phyloP scores from a whole-genome alignment of 257 asterid species.

The Rauvolfia tetraphylla region DNA sequence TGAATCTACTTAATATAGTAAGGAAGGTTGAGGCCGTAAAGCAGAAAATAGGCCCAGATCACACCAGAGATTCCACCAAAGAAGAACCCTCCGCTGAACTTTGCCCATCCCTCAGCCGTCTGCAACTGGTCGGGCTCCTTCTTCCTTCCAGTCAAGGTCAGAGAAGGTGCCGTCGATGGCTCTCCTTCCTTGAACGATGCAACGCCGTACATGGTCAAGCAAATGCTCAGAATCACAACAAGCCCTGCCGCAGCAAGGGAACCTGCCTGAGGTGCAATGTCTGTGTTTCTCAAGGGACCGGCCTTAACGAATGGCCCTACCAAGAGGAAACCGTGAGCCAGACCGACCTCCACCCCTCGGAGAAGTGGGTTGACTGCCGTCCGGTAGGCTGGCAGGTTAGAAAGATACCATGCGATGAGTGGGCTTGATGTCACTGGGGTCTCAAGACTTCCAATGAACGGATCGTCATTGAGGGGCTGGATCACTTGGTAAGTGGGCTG shows the following conservation, averaged over 20 bases:
- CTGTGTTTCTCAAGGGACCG: conserved; percentile 78
- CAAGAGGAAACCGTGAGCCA: conserved; percentile 83
- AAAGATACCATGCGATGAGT: conserved; percentile 86
- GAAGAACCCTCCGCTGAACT: conserved; percentile 92
- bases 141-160: conserved; percentile 83
- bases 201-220: conserved; percentile 70
- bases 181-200: conserved; percentile 82
- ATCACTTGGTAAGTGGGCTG: conserved; percentile 96
- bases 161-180: conserved; percentile 63
- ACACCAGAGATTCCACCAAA: conserved; percentile 97
- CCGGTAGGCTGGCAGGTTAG: conserved; percentile 84
- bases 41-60: conserved; percentile 83
- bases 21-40: conserved; percentile 83
- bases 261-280: conserved; percentile 58
- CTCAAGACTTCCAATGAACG: conserved; percentile 93
- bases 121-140: conserved; percentile 81
- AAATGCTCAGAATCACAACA: conserved; percentile 66
- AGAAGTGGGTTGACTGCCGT: conserved; percentile 80
- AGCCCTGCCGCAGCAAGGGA: conserved; percentile 84
- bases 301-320: conserved; percentile 83
- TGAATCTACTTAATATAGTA: conserved; percentile 58
- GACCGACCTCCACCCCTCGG: conserved; percentile 72
- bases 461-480: conserved; percentile 92
- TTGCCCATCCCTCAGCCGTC: conserved; percentile 88
- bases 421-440: conserved; percentile 98